These are phyloP conservation scores for Lichtheimia ramosa DNA, from an alignment of 371 early-diverging fungal species.

Conservation along the genomic window DNA sequence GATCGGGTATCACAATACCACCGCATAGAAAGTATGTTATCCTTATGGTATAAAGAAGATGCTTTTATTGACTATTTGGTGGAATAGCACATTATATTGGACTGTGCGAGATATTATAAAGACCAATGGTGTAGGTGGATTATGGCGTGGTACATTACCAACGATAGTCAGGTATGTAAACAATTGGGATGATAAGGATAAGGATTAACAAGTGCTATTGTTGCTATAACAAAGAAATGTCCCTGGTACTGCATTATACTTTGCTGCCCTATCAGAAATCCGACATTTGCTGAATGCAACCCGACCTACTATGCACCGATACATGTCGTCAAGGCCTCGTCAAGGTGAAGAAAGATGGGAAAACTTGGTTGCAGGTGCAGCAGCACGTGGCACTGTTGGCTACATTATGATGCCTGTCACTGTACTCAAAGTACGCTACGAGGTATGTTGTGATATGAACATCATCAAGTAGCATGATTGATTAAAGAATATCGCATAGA, in stretches of 20 bases:
- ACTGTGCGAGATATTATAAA: constrained; percentile 59
- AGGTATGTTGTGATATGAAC: constrained; percentile 50
- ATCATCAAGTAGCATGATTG: neutral
- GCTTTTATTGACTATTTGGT: neutral
- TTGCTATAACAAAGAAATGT: constrained; percentile 62
- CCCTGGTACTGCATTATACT: constrained; percentile 86
- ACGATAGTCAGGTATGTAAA: constrained; percentile 70
- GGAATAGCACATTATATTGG: constrained; percentile 52
- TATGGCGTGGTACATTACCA: constrained; percentile 93
- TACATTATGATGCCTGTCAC: constrained; percentile 94
- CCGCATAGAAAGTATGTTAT: neutral
- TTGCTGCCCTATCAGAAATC: constrained; percentile 61
- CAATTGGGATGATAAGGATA: neutral
- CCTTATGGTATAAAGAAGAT: neutral
- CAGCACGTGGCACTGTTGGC: constrained; percentile 84
- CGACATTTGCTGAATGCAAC: constrained; percentile 41
- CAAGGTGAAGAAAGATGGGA: constrained; percentile 45
- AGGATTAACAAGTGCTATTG: neutral
- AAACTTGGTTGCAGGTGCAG: constrained; percentile 78
- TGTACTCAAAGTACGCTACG: constrained; percentile 91
- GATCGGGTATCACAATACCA: neutral
- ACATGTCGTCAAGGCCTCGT: constrained; percentile 9
- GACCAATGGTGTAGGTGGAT: constrained; percentile 69
- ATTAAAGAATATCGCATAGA: constrained; percentile 41
- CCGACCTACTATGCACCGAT: constrained; percentile 35